Evolutionary conservation across 202 grass and related monocot genomes (phyloP).

Genomic region (Schoenoplectus tabernaemontani): DNA sequence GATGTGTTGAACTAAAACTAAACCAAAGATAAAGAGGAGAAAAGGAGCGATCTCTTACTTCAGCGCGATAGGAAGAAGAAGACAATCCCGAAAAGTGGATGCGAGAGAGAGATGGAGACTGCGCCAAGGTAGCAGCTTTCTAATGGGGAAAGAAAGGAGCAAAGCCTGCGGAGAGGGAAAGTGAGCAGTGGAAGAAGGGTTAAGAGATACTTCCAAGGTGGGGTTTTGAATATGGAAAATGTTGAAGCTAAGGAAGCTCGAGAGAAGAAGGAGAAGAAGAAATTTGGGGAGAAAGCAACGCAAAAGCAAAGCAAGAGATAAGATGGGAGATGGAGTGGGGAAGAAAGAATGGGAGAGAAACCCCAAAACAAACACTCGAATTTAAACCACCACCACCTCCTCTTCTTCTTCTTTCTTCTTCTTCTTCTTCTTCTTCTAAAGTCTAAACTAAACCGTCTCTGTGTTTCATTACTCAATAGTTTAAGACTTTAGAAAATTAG

Average conservation of each 20-base stretch:
- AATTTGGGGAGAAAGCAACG: conserved; percentile 34
- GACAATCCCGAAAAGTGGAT: conserved; percentile 13
- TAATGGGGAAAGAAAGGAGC: not conserved
- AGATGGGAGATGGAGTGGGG: conserved; percentile 34
- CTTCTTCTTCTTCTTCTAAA: not conserved
- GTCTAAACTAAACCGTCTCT: not conserved
- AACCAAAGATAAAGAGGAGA: not conserved
- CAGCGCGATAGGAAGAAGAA: conserved; percentile 26
- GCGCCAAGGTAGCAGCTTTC: conserved; percentile 26
- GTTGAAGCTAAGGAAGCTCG: conserved; percentile 39
- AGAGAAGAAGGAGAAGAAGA: not conserved
- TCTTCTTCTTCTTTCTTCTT: not conserved
- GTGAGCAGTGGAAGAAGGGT: conserved; percentile 11
- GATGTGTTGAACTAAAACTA: conserved; percentile 2
- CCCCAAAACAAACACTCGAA: conserved; percentile 6
- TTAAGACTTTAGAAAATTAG: not conserved
- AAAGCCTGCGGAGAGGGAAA: conserved; percentile 9
- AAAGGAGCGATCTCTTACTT: conserved; percentile 37
- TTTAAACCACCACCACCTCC: not conserved
- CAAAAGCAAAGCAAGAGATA: not conserved
- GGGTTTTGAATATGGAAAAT: conserved; percentile 40
- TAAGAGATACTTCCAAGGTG: conserved; percentile 56
- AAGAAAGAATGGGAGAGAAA: not conserved
- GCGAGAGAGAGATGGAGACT: not conserved
- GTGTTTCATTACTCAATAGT: not conserved